These are phyloP conservation scores for Pyricularia pennisetigena DNA, from an alignment of 2,329 filamentous ascomycete genomes.

Conservation along the genomic window DNA sequence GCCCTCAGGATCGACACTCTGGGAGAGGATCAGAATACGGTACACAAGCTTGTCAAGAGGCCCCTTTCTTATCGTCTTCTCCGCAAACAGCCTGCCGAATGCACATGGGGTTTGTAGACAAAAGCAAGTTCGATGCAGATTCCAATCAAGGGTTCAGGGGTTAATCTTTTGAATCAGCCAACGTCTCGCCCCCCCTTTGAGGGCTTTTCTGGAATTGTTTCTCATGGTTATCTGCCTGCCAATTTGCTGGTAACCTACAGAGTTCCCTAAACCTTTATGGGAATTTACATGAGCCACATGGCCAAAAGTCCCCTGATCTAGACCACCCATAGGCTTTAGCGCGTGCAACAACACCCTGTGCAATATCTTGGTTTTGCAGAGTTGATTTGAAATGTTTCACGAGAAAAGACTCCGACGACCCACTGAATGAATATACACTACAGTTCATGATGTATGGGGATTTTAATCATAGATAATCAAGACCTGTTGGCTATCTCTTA, in stretches of 20 bases:
- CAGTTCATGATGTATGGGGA: too few species aligned
- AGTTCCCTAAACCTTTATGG: not conserved
- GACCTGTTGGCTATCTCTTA: too few species aligned
- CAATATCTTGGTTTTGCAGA: not conserved
- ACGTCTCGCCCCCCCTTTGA: not conserved
- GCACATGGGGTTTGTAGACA: not conserved
- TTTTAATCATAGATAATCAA: too few species aligned
- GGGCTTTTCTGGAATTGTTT: not conserved
- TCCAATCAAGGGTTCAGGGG: not conserved
- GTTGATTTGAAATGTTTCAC: not conserved
- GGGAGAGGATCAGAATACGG: not conserved
- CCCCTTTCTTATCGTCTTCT: not conserved
- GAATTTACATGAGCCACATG: not conserved
- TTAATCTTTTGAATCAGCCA: not conserved
- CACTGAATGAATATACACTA: too few species aligned
- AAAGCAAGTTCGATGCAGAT: not conserved
- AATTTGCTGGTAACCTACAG: not conserved
- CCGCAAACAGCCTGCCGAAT: not conserved
- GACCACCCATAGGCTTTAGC: not conserved
- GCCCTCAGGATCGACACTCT: not conserved
- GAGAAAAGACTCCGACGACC: not conserved
- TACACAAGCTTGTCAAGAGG: too few species aligned
- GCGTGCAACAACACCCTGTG: not conserved
- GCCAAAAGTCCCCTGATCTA: not conserved
- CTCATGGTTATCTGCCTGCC: not conserved